These are phyloP conservation scores for Chytridium lagenaria DNA, from an alignment of 371 early-diverging fungal species.

Conservation along the genomic window DNA sequence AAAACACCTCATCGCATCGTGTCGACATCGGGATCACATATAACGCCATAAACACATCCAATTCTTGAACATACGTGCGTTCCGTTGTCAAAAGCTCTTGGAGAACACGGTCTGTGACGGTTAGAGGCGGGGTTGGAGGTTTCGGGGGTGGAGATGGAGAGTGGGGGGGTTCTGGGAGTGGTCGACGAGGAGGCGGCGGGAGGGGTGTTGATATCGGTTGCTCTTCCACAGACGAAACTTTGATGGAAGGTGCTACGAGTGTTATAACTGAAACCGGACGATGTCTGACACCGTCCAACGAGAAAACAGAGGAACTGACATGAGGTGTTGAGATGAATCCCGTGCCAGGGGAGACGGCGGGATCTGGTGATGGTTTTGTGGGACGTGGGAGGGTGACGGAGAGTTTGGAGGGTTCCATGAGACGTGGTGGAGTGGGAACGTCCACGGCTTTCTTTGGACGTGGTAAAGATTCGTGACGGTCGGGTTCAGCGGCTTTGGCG, in stretches of 20 bases:
- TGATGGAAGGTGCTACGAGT: not conserved
- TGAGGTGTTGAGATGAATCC: not conserved
- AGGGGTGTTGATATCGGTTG: not conserved
- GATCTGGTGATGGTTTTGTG: not conserved
- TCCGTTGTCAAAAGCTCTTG: constrained; percentile 7
- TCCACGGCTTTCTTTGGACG: too few species aligned
- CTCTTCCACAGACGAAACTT: too few species aligned
- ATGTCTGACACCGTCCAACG: not conserved
- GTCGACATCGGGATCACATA: not conserved
- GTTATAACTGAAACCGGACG: not conserved
- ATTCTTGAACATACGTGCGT: constrained; percentile 4
- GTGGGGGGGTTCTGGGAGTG: not conserved
- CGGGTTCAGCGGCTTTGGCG: too few species aligned
- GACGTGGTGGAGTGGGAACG: too few species aligned
- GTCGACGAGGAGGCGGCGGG: not conserved
- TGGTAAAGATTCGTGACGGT: too few species aligned
- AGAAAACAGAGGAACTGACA: not conserved
- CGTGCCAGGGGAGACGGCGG: not conserved
- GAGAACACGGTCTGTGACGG: constrained; percentile 3
- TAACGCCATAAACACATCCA: not conserved
- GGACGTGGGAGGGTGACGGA: too few species aligned
- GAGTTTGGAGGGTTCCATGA: too few species aligned
- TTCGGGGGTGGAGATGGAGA: not conserved
- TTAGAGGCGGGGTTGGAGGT: not conserved
- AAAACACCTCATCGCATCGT: not conserved